phyloP scores from a whole-genome alignment of 495 filamentous ascomycete genomes.

The Penicillium samsonianum region DNA sequence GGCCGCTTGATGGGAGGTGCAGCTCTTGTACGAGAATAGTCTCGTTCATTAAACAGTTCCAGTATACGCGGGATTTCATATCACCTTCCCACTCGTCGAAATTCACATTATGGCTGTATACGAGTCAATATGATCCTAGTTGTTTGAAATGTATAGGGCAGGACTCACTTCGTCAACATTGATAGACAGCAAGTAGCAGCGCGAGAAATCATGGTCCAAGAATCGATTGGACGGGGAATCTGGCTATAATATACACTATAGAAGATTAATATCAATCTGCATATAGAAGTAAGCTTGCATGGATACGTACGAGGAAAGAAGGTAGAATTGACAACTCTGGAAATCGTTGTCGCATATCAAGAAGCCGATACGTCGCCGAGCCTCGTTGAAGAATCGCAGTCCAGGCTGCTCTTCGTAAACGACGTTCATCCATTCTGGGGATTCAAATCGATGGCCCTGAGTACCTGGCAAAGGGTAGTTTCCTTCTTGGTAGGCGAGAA shows the following conservation, averaged over 20 bases:
- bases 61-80: conserved; percentile 53
- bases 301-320: conserved; percentile 44
- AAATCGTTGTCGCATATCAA: conserved; percentile 51
- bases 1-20: conserved; percentile 49
- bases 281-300: neutral
- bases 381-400: conserved; percentile 49
- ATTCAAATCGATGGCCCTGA: conserved; percentile 38
- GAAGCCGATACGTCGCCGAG: conserved; percentile 49
- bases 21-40: conserved; percentile 51
- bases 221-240: conserved; percentile 49
- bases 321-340: conserved; percentile 50
- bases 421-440: conserved; percentile 47
- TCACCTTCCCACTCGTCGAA: conserved; percentile 53
- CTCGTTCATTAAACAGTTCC: conserved; percentile 53
- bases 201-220: conserved; percentile 52
- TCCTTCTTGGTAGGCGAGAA: conserved; percentile 46
- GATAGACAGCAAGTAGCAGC: conserved; percentile 49
- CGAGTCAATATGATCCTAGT: conserved; percentile 10
- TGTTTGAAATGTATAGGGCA: neutral
- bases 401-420: conserved; percentile 45
- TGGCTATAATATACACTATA: conserved; percentile 43
- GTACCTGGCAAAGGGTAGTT: conserved; percentile 47
- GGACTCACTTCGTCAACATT: conserved; percentile 48
- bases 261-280: conserved; percentile 12
- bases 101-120: conserved; percentile 42